phyloP scores from a whole-genome alignment of 805 yeast genomes.

The Ogataea paraovalis region DNA sequence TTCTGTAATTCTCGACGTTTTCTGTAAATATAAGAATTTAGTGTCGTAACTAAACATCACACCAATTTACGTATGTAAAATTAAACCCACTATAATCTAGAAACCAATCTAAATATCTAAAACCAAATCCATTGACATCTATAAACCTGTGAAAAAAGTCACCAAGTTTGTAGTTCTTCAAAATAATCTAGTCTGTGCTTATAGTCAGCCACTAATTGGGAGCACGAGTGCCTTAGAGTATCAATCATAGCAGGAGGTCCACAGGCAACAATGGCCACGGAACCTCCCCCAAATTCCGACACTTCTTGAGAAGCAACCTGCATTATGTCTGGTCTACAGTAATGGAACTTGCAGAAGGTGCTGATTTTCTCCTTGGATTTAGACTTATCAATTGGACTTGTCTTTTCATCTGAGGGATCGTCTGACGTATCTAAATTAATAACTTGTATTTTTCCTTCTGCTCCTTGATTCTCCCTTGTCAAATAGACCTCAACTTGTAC shows the following conservation, averaged over 20 bases:
- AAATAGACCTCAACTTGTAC: slow-evolving; percentile 33
- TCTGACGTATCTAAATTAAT: slow-evolving; percentile 1
- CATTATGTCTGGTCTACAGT: slow-evolving; percentile 37
- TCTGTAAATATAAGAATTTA: too few species aligned
- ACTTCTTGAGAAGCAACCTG: too few species aligned
- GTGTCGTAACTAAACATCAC: too few species aligned
- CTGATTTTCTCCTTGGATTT: slow-evolving; percentile 5
- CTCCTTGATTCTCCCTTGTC: slow-evolving; percentile 30
- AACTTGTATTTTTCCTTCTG: not conserved
- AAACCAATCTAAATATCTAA: too few species aligned
- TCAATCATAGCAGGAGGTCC: slow-evolving; percentile 49
- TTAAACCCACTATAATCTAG: too few species aligned
- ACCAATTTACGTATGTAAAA: too few species aligned
- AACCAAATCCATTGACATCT: too few species aligned
- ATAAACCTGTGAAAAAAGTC: slow-evolving; percentile 6
- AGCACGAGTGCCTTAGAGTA: slow-evolving; percentile 45
- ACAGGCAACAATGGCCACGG: slow-evolving; percentile 41
- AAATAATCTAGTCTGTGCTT: slow-evolving; percentile 58
- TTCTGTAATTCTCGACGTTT: too few species aligned
- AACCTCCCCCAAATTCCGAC: slow-evolving; percentile 23
- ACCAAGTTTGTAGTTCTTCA: slow-evolving; percentile 78
- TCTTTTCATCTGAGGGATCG: slow-evolving; percentile 14
- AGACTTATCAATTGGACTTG: slow-evolving; percentile 29
- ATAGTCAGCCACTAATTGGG: slow-evolving; percentile 36
- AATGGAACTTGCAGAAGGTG: slow-evolving; percentile 32